Percentiles rank a stretch among this genome's conserved stretches.
Evolutionary conservation across 768 basidiomycete genomes (phyloP).

Genomic region (Termitomyces sp.): DNA sequence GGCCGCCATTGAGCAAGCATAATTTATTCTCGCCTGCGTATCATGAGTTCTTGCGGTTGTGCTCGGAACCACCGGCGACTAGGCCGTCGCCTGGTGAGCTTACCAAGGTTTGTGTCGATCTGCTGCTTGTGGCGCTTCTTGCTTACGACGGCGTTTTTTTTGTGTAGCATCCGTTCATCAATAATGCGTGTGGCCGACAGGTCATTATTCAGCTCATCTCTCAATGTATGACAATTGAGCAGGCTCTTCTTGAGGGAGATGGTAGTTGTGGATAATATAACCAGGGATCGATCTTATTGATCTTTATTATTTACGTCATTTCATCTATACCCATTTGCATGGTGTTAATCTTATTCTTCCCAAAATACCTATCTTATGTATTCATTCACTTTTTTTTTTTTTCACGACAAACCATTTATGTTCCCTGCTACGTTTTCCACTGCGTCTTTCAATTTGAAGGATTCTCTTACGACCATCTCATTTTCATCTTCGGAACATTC

Average conservation of each 20-base stretch:
- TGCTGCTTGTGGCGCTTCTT: not conserved
- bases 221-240: constrained; percentile 65
- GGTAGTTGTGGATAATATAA: constrained; percentile 10
- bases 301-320: constrained; percentile 1
- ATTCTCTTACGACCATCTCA: constrained; percentile 69
- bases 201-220: constrained; percentile 64
- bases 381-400: constrained; percentile 9
- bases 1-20: constrained; percentile 57
- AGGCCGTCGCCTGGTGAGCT: constrained; percentile 56
- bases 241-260: constrained; percentile 26
- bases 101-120: constrained; percentile 41
- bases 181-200: constrained; percentile 60
- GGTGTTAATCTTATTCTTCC: not conserved
- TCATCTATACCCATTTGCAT: not conserved
- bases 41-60: constrained; percentile 65
- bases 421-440: constrained; percentile 71
- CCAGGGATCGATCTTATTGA: constrained; percentile 2
- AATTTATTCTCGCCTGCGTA: constrained; percentile 61
- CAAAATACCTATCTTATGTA: not conserved
- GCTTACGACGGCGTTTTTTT: not conserved
- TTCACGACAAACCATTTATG: constrained; percentile 37
- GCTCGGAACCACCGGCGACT: constrained; percentile 51
- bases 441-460: constrained; percentile 60
- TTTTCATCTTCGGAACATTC: constrained; percentile 89
- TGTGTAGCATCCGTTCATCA: constrained; percentile 56